These are phyloP conservation scores for Yamadazyma dendronema DNA, from an alignment of 1,139 yeast species.

Conservation along the genomic window DNA sequence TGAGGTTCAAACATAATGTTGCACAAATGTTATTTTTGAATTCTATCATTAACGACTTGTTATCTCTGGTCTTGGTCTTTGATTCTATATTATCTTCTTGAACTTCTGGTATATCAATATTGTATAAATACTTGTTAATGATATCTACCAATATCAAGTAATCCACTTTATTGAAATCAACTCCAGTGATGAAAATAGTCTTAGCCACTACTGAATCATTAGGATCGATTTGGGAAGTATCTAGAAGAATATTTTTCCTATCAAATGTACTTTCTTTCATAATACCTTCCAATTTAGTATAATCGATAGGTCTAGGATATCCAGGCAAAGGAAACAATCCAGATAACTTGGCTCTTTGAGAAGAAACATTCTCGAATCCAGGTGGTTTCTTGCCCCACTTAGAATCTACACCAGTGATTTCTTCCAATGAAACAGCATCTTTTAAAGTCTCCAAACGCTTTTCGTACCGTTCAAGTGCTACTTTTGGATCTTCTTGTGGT, in stretches of 20 bases:
- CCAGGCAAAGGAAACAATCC: constrained; percentile 84
- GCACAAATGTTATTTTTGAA: constrained; percentile 57
- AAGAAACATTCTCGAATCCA: constrained; percentile 74
- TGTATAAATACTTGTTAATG: constrained; percentile 40
- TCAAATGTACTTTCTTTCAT: constrained; percentile 38
- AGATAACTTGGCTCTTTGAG: constrained; percentile 77
- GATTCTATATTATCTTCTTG: constrained; percentile 31
- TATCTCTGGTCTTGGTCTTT: constrained; percentile 36
- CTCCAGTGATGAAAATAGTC: constrained; percentile 47
- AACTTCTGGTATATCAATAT: constrained; percentile 25
- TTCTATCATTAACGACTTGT: constrained; percentile 45
- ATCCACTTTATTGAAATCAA: constrained; percentile 42
- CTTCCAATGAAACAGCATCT: constrained; percentile 24
- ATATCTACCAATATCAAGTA: constrained; percentile 41
- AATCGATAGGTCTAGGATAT: constrained; percentile 56
- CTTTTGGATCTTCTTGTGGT: constrained; percentile 15
- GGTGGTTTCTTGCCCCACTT: constrained; percentile 75
- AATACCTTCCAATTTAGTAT: constrained; percentile 52
- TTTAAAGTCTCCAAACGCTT: constrained; percentile 21
- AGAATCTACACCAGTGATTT: constrained; percentile 44
- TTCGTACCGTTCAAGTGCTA: constrained; percentile 21
- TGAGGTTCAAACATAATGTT: constrained; percentile 53
- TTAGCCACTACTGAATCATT: constrained; percentile 50
- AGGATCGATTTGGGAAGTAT: constrained; percentile 48
- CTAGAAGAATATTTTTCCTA: constrained; percentile 39